A percentile compares a stretch with the other conserved stretches of the same genome.
phyloP scores from a whole-genome alignment of 179 eudicot species.

The Beta lomatogona region DNA sequence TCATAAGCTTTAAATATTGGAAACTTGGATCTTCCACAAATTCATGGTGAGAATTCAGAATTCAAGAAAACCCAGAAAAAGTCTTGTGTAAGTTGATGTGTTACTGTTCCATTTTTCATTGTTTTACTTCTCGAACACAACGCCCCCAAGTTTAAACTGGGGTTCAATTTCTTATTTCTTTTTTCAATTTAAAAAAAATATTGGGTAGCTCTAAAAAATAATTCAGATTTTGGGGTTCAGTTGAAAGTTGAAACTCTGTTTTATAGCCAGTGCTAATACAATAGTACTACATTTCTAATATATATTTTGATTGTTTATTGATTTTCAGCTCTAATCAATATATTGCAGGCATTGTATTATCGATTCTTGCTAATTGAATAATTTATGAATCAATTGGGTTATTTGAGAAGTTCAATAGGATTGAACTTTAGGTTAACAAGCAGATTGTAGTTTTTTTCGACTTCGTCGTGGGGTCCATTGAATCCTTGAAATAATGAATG shows the following conservation, averaged over 20 bases:
- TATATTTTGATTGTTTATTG: not conserved
- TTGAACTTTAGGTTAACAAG: constrained; percentile 14
- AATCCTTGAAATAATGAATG: constrained; percentile 59
- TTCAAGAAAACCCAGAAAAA: too few relatives aligned
- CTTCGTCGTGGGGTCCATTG: constrained; percentile 13
- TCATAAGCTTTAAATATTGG: too few relatives aligned
- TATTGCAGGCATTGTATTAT: constrained; percentile 26
- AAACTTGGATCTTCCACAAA: too few relatives aligned
- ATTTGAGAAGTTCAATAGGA: constrained; percentile 13
- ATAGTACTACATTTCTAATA: too few relatives aligned
- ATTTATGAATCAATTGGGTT: constrained; percentile 23
- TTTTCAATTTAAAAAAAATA: not conserved
- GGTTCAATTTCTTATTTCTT: not conserved
- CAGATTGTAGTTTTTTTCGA: not conserved
- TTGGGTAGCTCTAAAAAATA: too few relatives aligned
- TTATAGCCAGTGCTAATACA: too few relatives aligned
- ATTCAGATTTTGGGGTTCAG: too few relatives aligned
- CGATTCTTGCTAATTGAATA: constrained; percentile 11
- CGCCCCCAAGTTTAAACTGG: too few relatives aligned
- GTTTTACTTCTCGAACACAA: not conserved
- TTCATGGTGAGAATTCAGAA: too few relatives aligned
- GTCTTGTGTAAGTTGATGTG: not conserved
- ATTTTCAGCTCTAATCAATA: not conserved
- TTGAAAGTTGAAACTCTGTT: too few relatives aligned
- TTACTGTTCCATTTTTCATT: not conserved